phyloP scores from a whole-genome alignment of 768 basidiomycete genomes.

The Podaxis sp. region DNA sequence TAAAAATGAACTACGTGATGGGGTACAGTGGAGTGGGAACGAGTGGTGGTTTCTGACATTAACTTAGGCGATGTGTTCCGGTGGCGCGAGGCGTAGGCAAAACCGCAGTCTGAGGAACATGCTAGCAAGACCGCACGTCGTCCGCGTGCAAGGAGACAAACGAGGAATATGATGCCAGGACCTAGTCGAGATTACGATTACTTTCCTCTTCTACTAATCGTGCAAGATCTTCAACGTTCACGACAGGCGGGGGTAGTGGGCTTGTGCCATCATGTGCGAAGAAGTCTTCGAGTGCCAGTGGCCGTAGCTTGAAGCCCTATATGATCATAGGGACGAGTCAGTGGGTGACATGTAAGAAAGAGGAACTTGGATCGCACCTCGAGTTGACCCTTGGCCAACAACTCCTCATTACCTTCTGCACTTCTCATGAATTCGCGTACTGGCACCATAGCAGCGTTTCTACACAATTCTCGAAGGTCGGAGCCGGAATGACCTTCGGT shows the following conservation, averaged over 20 bases:
- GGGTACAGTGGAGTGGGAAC: too few relatives aligned
- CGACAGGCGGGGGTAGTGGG: conserved; percentile 30
- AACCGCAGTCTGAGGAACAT: background rate
- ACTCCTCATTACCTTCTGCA: conserved; percentile 40
- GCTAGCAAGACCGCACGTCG: background rate
- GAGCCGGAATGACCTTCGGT: conserved; percentile 85
- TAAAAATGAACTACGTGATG: background rate
- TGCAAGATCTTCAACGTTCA: conserved; percentile 5
- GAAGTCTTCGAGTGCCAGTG: conserved; percentile 73
- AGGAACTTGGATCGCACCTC: conserved; percentile 30
- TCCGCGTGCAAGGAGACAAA: background rate
- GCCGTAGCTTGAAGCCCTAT: conserved; percentile 79
- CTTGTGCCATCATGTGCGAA: conserved; percentile 40
- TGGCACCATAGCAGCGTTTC: conserved; percentile 92
- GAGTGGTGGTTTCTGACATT: too few relatives aligned
- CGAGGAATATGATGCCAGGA: background rate
- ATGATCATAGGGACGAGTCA: background rate
- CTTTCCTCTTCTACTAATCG: conserved; percentile 8
- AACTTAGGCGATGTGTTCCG: too few relatives aligned
- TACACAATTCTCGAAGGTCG: conserved; percentile 88
- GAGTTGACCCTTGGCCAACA: conserved; percentile 49
- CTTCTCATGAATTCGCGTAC: conserved; percentile 79
- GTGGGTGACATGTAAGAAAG: background rate
- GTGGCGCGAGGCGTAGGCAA: too few relatives aligned
- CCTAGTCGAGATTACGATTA: background rate